These are phyloP conservation scores for Flaveria ramosissima DNA, from an alignment of 129 eudicot genomes.

Conservation along the genomic window DNA sequence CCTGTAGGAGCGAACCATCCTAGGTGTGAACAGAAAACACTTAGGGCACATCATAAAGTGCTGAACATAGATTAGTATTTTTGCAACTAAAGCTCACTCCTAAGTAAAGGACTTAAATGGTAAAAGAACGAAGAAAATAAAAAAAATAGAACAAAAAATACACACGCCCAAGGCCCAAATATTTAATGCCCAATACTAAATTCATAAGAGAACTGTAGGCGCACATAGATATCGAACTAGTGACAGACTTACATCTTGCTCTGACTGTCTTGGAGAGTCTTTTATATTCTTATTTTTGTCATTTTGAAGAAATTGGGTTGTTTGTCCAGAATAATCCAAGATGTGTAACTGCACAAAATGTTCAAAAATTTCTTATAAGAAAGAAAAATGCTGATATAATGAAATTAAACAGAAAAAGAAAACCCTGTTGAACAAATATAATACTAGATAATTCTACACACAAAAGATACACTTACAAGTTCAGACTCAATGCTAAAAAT, in stretches of 20 bases:
- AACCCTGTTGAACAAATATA: neutral
- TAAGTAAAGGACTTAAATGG: neutral
- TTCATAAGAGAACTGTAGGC: slow-evolving; percentile 16
- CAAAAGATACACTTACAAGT: slow-evolving; percentile 48
- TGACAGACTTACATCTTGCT: slow-evolving; percentile 77
- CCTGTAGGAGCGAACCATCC: slow-evolving; percentile 3
- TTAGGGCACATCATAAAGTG: slow-evolving; percentile 2
- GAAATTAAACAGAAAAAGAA: neutral
- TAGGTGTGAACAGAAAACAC: neutral
- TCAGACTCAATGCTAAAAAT: slow-evolving; percentile 81
- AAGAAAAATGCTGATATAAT: slow-evolving; percentile 13
- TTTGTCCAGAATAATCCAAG: slow-evolving; percentile 95
- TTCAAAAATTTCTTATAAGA: slow-evolving; percentile 17
- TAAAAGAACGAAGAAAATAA: neutral
- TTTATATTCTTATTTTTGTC: slow-evolving; percentile 55
- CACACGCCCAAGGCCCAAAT: neutral
- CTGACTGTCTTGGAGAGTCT: slow-evolving; percentile 66
- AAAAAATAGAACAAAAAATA: neutral
- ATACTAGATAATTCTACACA: slow-evolving; percentile 9
- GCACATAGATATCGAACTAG: slow-evolving; percentile 1
- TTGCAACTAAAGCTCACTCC: slow-evolving; percentile 14
- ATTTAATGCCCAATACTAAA: neutral
- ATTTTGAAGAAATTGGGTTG: slow-evolving; percentile 48
- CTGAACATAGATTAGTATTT: slow-evolving; percentile 15
- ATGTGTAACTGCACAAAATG: slow-evolving; percentile 67